These are phyloP conservation scores for Aspergillus luchuensis DNA, from an alignment of 2,329 filamentous ascomycete genomes.

Conservation along the genomic window DNA sequence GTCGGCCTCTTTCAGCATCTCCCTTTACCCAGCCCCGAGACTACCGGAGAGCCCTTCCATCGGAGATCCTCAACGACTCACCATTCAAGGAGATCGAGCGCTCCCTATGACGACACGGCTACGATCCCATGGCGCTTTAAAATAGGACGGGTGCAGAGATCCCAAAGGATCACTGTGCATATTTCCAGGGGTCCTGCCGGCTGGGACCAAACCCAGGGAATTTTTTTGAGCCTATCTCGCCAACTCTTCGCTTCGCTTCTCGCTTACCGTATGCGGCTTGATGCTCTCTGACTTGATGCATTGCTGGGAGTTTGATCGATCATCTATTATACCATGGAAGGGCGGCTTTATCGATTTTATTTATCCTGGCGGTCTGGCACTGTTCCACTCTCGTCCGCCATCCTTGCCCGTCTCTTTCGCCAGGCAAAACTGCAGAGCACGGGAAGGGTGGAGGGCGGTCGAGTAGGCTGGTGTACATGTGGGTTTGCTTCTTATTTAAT, in stretches of 20 bases:
- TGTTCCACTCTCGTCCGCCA: constrained; percentile 3
- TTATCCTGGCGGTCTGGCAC: constrained; percentile 16
- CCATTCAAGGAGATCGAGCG: constrained; percentile 25
- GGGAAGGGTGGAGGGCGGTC: neutral
- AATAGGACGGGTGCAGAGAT: constrained; percentile 3
- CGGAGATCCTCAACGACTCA: constrained; percentile 35
- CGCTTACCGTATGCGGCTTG: constrained; percentile 13
- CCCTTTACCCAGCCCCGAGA: constrained; percentile 45
- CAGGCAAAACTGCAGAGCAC: neutral
- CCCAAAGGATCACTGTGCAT: constrained; percentile 12
- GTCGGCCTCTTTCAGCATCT: constrained; percentile 41
- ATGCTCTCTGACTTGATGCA: constrained; percentile 30
- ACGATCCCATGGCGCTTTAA: constrained; percentile 1
- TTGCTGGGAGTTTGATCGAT: constrained; percentile 34
- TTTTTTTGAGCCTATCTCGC: constrained; percentile 8
- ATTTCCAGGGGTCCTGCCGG: constrained; percentile 22
- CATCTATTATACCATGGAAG: constrained; percentile 25
- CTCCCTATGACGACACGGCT: constrained; percentile 14
- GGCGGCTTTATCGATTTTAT: constrained; percentile 25
- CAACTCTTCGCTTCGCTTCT: constrained; percentile 15
- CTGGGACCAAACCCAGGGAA: constrained; percentile 18
- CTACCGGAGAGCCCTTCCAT: constrained; percentile 38
- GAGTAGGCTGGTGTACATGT: constrained; percentile 5
- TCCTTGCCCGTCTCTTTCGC: neutral
- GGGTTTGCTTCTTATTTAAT: neutral